Base-by-base conservation (phyloP, 768 basidiomycete genomes). In the Mycena maculata region DNA sequence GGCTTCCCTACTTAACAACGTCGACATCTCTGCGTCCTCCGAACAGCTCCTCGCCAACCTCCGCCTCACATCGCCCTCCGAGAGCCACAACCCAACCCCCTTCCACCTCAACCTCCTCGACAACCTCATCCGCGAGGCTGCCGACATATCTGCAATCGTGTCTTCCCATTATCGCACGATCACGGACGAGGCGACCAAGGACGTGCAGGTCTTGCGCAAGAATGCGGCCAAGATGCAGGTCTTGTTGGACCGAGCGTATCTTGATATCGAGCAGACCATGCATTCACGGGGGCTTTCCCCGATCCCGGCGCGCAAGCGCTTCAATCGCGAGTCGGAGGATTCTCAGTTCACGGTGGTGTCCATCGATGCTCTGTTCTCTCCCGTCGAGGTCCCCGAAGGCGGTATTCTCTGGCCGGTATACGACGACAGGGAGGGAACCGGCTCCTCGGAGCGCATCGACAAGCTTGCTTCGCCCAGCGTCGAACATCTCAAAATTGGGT, bases 281-380 rank as follows among this genome's bases (percentile, higher is more conserved):
- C 72, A 74, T 9, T 64, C 75, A 23, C 76, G 77, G 4, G 82
- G 82, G 15, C 74, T 84, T 28, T 70, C 74, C 28, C 70, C 82
- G 13, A 47, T 64, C 27, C 25, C 54, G 36, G 68, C 49, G 15
- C 71, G 65, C 22, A 67, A 66, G 65, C 80, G 83, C 42, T 79
- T 80, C 1, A 82, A 85, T 16, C 84, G 89, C 59, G 89, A 86
- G 52, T 92, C 91, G n/a, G 85, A 87, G 72, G 90, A 91, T 74
- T 92, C 91, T 1, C 85, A 88, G 58, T 73, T 73, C 25, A 91
- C 90, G 0, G 82, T 83, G 20, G 87, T 90, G 9, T 77, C 77
- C 23, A 28, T 63, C 38, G 60, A 61, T 6, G 39, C 10, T 69
- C 48, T 47, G 6, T 1, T 30, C n/a, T 27, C 64, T 25, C 50